Percentiles rank a stretch among this genome's conserved stretches.
These are phyloP conservation scores for Phialophora expanda DNA, from an alignment of 2,329 filamentous ascomycete genomes.

Conservation along the genomic window DNA sequence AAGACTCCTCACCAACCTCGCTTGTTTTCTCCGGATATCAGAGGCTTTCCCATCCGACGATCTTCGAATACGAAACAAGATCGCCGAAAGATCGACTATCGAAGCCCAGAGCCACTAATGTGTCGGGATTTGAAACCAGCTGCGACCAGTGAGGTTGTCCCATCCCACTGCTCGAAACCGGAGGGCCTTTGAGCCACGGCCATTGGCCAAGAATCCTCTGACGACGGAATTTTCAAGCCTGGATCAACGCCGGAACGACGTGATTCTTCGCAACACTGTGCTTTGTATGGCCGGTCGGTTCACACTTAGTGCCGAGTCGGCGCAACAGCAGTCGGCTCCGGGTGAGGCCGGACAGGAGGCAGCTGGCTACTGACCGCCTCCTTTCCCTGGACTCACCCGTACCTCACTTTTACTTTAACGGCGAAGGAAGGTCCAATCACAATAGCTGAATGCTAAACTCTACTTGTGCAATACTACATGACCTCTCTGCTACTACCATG, in stretches of 20 bases:
- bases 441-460: neutral
- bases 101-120: neutral
- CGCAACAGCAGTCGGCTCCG: neutral
- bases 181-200: neutral
- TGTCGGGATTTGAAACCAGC: neutral
- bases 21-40: conserved; percentile 1
- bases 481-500: no score
- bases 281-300: neutral
- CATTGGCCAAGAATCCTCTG: neutral
- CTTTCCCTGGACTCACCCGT: neutral
- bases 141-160: neutral
- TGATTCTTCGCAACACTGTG: neutral
- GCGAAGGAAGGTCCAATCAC: neutral
- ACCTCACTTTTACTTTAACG: neutral
- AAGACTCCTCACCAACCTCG: neutral
- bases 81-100: neutral
- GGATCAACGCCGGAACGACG: neutral
- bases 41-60: neutral
- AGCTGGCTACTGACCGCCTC: neutral
- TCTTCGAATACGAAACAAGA: conserved; percentile 2
- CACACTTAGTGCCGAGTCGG: neutral
- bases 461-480: neutral
- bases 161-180: neutral
- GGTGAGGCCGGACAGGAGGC: neutral
- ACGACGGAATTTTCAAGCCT: neutral